Conservation (phyloP, 2,329 filamentous ascomycete species). For the Zelopaecilomyces penicillatus region DNA sequence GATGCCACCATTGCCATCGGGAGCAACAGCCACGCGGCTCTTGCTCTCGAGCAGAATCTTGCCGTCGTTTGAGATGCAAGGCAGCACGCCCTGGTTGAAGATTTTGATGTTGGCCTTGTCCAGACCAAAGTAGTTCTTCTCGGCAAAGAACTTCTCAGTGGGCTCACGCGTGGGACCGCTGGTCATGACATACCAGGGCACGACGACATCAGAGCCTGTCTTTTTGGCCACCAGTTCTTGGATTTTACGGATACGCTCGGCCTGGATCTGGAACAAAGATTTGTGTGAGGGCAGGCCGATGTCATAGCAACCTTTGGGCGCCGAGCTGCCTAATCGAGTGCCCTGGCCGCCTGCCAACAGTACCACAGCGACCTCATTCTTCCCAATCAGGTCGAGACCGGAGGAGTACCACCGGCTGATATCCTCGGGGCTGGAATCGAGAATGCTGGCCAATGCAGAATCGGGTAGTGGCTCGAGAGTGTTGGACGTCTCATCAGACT, state of each 20-base stretch:
- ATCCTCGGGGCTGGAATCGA: constrained; percentile 75
- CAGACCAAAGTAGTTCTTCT: constrained; percentile 87
- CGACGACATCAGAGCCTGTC: constrained; percentile 48
- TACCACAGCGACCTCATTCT: constrained; percentile 75
- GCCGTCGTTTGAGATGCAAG: constrained; percentile 94
- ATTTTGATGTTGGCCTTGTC: constrained; percentile 77
- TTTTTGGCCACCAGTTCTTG: constrained; percentile 72
- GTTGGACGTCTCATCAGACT: constrained; percentile 46
- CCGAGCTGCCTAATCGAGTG: constrained; percentile 86
- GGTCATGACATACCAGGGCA: constrained; percentile 99
- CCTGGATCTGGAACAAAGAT: constrained; percentile 95
- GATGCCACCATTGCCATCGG: constrained; percentile 93
- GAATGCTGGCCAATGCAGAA: constrained; percentile 76
- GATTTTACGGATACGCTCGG: constrained; percentile 81
- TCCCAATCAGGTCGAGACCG: constrained; percentile 69
- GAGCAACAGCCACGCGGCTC: constrained; percentile 84
- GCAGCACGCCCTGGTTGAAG: constrained; percentile 94
- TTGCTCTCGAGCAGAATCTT: constrained; percentile 94
- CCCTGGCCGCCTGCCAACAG: constrained; percentile 97
- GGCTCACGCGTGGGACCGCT: constrained; percentile 86
- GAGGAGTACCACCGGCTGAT: constrained; percentile 77
- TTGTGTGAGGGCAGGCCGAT: constrained; percentile 90
- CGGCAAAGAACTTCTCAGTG: constrained; percentile 87
- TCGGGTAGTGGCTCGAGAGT: constrained; percentile 80
- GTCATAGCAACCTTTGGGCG: constrained; percentile 94